Conservation (phyloP, 2,329 filamentous ascomycete species). For the Podosphaera xanthii region DNA sequence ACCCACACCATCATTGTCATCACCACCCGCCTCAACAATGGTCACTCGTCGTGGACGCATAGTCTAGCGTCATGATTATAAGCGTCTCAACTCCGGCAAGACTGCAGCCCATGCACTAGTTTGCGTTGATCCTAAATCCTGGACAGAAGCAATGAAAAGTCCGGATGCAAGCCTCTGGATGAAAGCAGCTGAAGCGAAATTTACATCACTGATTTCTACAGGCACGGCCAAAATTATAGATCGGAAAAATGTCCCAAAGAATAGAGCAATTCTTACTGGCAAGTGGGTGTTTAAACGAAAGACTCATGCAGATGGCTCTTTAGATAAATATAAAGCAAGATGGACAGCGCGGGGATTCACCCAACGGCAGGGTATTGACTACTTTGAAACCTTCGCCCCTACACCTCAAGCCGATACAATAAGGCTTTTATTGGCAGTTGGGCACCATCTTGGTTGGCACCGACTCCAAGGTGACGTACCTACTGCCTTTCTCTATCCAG, state of each 20-base stretch:
- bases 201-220: neutral
- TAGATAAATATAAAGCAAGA: neutral
- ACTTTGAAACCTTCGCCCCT: too few species aligned
- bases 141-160: neutral
- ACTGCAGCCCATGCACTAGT: neutral
- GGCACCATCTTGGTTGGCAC: too few species aligned
- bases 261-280: neutral
- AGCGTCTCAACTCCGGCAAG: neutral
- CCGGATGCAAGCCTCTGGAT: neutral
- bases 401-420: too few species aligned
- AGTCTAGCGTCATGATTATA: too few species aligned
- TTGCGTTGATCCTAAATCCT: neutral
- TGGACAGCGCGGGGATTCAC: too few species aligned
- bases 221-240: neutral
- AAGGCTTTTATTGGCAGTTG: too few species aligned
- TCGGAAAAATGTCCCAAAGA: neutral
- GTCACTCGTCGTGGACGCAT: too few species aligned
- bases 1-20: too few species aligned
- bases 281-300: neutral
- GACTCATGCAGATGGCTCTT: neutral
- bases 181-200: neutral
- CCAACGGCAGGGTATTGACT: too few species aligned
- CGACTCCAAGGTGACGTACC: too few species aligned
- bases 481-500: too few species aligned
- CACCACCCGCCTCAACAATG: too few species aligned